phyloP scores from a whole-genome alignment of 2,329 filamentous ascomycete genomes.

The Knoxdaviesia capensis region DNA sequence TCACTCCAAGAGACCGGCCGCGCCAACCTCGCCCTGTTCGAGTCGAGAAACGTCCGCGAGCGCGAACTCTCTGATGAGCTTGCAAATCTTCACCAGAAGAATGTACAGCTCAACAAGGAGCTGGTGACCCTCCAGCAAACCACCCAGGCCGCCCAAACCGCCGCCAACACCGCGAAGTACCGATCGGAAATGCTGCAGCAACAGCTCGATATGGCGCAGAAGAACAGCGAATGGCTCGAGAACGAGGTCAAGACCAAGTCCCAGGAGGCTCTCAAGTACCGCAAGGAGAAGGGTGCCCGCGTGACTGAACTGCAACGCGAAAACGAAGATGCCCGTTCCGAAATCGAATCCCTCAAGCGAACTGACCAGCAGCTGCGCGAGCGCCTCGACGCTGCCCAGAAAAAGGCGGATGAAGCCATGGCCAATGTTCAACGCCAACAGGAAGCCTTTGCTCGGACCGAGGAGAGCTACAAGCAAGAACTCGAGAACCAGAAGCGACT shows the following conservation, averaged over 20 bases:
- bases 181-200: slow-evolving; percentile 78
- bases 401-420: slow-evolving; percentile 72
- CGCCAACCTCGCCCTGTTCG: slow-evolving; percentile 72
- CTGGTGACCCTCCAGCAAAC: slow-evolving; percentile 65
- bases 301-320: slow-evolving; percentile 76
- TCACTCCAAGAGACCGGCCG: slow-evolving; percentile 83
- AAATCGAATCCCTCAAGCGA: slow-evolving; percentile 56
- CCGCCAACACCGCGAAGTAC: slow-evolving; percentile 67
- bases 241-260: slow-evolving; percentile 79
- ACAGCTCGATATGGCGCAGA: slow-evolving; percentile 71
- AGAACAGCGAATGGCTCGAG: slow-evolving; percentile 86
- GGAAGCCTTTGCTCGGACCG: slow-evolving; percentile 60
- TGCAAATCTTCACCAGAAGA: slow-evolving; percentile 73
- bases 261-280: slow-evolving; percentile 68
- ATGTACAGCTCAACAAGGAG: slow-evolving; percentile 65
- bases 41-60: slow-evolving; percentile 74
- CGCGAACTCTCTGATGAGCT: slow-evolving; percentile 74
- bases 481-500: slow-evolving; percentile 64
- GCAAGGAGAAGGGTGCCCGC: slow-evolving; percentile 84
- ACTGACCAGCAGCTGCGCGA: slow-evolving; percentile 64
- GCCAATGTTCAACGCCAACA: slow-evolving; percentile 68
- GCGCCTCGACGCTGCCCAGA: slow-evolving; percentile 64
- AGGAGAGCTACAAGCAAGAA: slow-evolving; percentile 74
- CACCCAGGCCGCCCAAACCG: slow-evolving; percentile 62
- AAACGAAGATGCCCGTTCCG: slow-evolving; percentile 66